phyloP scores from a whole-genome alignment of 139 green algal genomes.

The Deuterostichococcus epilithicus region DNA sequence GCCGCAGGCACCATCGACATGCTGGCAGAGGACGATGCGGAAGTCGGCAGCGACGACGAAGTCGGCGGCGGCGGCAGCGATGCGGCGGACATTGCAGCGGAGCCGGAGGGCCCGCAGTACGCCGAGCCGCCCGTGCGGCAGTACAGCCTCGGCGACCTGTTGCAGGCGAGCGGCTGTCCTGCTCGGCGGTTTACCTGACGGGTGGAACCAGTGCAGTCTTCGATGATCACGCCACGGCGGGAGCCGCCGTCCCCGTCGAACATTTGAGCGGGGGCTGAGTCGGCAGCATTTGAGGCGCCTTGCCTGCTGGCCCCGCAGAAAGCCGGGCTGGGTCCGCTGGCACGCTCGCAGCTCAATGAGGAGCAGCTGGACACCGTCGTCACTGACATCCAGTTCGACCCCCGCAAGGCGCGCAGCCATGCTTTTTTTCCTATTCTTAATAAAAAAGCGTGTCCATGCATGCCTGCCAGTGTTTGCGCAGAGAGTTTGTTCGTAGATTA shows the following conservation, averaged over 20 bases:
- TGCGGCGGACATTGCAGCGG: not conserved
- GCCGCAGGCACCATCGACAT: not conserved
- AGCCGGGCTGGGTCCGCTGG: not conserved
- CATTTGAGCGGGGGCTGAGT: no score
- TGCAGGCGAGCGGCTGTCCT: not conserved
- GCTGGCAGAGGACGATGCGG: not conserved
- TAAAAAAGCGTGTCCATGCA: no score
- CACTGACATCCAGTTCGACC: not conserved
- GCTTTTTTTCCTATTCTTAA: no score
- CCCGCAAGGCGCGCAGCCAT: not conserved
- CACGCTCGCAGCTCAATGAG: not conserved
- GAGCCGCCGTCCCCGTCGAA: no score
- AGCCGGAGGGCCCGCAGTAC: not conserved
- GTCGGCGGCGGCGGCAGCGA: no score
- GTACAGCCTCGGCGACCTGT: not conserved
- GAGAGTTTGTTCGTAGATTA: no score
- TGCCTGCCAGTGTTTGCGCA: no score
- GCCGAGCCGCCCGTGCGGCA: not conserved
- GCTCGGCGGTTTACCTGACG: no score
- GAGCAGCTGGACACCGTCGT: not conserved
- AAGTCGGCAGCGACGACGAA: not conserved
- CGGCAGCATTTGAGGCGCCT: not conserved
- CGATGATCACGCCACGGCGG: no score
- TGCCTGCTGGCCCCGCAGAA: not conserved
- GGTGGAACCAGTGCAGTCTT: no score